Percentiles rank a stretch among this genome's conserved stretches.
These are phyloP conservation scores for Metschnikowia kunwiensis DNA, from an alignment of 805 yeast genomes.

Conservation along the genomic window DNA sequence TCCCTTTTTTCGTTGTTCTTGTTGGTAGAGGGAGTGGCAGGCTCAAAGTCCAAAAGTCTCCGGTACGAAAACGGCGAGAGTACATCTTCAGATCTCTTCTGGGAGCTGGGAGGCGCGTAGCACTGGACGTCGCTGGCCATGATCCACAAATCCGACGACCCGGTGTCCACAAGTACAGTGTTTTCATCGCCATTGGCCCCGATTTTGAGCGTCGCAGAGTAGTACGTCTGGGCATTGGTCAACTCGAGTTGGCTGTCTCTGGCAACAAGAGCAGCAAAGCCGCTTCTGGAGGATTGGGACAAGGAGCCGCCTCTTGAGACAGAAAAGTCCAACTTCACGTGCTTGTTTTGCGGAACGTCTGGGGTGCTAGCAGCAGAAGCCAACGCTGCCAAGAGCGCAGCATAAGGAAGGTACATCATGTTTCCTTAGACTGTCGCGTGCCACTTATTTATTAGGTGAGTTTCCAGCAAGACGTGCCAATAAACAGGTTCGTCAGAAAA, in stretches of 20 bases:
- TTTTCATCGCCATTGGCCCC: slow-evolving; percentile 18
- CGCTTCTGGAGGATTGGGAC: slow-evolving; percentile 4
- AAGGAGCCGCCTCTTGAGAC: slow-evolving; percentile 12
- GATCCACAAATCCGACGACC: slow-evolving; percentile 45
- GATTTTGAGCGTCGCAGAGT: slow-evolving; percentile 12
- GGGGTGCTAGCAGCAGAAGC: slow-evolving; percentile 11
- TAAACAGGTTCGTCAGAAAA: no score
- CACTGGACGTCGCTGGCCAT: slow-evolving; percentile 23
- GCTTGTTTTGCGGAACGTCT: background rate
- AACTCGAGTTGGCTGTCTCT: slow-evolving; percentile 9
- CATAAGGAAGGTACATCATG: slow-evolving; percentile 3
- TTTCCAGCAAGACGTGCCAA: no score
- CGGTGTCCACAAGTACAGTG: slow-evolving; percentile 42
- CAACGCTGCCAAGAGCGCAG: slow-evolving; percentile 5
- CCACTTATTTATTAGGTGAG: no score
- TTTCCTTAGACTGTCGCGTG: no score
- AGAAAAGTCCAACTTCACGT: slow-evolving; percentile 12
- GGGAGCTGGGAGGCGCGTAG: background rate
- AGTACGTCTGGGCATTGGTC: slow-evolving; percentile 12
- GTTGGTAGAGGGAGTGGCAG: background rate
- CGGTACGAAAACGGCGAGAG: slow-evolving; percentile 1
- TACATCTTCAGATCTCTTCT: background rate
- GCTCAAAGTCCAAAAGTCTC: slow-evolving; percentile 4
- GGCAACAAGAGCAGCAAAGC: slow-evolving; percentile 4
- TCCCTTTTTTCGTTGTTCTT: slow-evolving; percentile 1